Conservation (phyloP, 108 stramenopile species). For the Cyclotella atomus region DNA sequence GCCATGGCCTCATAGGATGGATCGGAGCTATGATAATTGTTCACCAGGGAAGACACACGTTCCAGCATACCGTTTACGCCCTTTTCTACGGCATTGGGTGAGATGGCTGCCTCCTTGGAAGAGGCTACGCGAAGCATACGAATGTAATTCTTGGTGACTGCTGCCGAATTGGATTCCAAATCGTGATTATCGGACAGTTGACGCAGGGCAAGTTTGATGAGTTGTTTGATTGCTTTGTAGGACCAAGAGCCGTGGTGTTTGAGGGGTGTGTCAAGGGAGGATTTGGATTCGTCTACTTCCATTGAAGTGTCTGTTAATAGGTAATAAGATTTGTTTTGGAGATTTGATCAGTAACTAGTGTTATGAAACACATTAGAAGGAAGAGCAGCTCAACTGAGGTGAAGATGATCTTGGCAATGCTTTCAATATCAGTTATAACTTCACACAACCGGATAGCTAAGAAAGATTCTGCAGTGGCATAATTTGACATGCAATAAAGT, state of each 20-base stretch:
- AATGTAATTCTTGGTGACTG: slow-evolving; percentile 62
- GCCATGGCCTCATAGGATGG: slow-evolving; percentile 14
- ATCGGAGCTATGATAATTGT: slow-evolving; percentile 42
- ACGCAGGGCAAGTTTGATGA: slow-evolving; percentile 84
- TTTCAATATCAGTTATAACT: too few species aligned
- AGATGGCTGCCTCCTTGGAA: slow-evolving; percentile 61
- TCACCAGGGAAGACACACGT: slow-evolving; percentile 72
- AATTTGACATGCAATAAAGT: too few species aligned
- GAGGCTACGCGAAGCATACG: slow-evolving; percentile 76
- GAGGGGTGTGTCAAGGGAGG: slow-evolving; percentile 7
- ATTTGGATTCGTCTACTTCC: slow-evolving; percentile 7
- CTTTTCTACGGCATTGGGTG: slow-evolving; percentile 91
- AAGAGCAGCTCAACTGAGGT: too few species aligned
- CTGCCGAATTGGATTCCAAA: slow-evolving; percentile 31
- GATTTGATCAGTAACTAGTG: too few species aligned
- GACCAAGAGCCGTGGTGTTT: slow-evolving; percentile 82
- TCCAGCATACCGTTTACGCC: slow-evolving; percentile 93
- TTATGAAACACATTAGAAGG: too few species aligned
- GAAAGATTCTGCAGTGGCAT: too few species aligned
- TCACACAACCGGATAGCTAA: too few species aligned
- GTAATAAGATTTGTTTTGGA: too few species aligned
- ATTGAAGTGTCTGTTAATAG: too few species aligned
- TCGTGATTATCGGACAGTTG: neutral
- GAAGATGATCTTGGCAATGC: too few species aligned
- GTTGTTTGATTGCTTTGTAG: slow-evolving; percentile 91